Evolutionary conservation across 1,284 basidiomycete genomes (phyloP), one percentile per base, ranked within the genome.

Genomic region (Cystobasidium pallidum): DNA sequence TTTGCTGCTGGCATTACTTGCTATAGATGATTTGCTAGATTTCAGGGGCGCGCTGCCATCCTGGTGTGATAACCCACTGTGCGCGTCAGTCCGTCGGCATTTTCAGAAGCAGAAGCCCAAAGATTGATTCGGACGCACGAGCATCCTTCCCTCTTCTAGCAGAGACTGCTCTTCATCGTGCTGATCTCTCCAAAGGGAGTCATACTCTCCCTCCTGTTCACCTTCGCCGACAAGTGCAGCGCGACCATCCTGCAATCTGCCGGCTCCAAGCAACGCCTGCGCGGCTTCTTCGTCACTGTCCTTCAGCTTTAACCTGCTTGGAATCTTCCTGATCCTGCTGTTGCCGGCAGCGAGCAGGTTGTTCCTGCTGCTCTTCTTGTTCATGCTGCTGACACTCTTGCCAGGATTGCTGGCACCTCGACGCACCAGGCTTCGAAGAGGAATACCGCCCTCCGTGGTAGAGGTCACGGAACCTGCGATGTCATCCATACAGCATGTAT

Each of bases 131-230:
- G n/a, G 57, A 58, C 61, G 63, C 67, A 57, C 76, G 74, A 54
- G 71, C 64, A 49, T 73, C 66, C 47, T 63, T 8, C 39, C 67
- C 36, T 71, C 58, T 49, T 67, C 74, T 15, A 67, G 71, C 41
- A 77, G 57, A 10, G 74, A 74, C 28, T 59, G 72, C 62, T 79
- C 76, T 26, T 77, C 76, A 26, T 66, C 72, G 32, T 76, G 72
- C n/a, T 71, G 75, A 74, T 80, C 78, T 41, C 65, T 73, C 72
- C 72, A 73, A 15, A 66, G 65, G 17, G 66, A 28, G 43, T 73
- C 72, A 36, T 63, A 73, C n/a, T 54, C 66, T 39, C 72, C 72
- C n/a, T 70, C 66, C 47, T 47, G 66, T 59, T 73, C 72, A 26
- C 49, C 55, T 28, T 54, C 54, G 21, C 66, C 55, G 11, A 58